These are phyloP conservation scores for Suhomyces ambrosiae DNA, from an alignment of 1,139 yeast genomes.

Conservation along the genomic window DNA sequence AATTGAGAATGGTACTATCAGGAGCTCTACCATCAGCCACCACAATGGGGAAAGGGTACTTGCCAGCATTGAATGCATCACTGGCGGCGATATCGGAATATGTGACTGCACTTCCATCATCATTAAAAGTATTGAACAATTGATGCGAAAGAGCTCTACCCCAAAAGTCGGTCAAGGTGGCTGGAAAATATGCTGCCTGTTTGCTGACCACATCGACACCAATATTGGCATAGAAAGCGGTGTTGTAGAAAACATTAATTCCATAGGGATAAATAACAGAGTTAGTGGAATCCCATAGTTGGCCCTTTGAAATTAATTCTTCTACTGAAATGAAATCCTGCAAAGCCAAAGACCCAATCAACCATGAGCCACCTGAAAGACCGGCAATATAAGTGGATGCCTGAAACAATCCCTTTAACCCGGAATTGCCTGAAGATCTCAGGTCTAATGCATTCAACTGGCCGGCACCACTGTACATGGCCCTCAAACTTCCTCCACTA, in stretches of 20 bases:
- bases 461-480: constrained; percentile 88
- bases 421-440: constrained; percentile 48
- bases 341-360: constrained; percentile 21
- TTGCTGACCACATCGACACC: constrained; percentile 17
- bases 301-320: constrained; percentile 13
- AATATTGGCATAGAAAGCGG: constrained; percentile 13
- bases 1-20: constrained; percentile 16
- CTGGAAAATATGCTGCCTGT: constrained; percentile 19
- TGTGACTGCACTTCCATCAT: constrained; percentile 21
- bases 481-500: constrained; percentile 91
- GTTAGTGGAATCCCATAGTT: constrained; percentile 32
- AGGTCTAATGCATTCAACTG: constrained; percentile 76
- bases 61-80: constrained; percentile 26
- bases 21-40: constrained; percentile 23
- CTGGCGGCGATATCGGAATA: constrained; percentile 32
- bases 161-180: constrained; percentile 25
- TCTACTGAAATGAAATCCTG: constrained; percentile 22
- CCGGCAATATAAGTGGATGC: constrained; percentile 26
- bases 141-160: constrained; percentile 25
- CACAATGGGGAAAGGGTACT: constrained; percentile 26
- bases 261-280: constrained; percentile 49
- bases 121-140: constrained; percentile 20
- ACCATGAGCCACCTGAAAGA: constrained; percentile 28
- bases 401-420: constrained; percentile 25
- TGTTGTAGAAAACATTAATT: constrained; percentile 17